Conservation (phyloP, 257 asterid species). For the Datura wrightii region DNA sequence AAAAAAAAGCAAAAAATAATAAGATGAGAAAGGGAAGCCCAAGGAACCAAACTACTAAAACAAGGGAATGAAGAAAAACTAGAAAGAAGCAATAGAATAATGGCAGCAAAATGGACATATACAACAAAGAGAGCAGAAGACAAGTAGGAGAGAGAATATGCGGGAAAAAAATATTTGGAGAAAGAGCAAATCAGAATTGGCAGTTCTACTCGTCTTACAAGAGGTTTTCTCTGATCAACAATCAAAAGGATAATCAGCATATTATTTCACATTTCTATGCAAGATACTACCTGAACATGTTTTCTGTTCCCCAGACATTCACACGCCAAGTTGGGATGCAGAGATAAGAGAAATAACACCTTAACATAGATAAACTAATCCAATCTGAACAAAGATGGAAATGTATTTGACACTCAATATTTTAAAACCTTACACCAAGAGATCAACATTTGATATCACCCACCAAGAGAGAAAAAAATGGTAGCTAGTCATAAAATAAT, state of each 20-base stretch:
- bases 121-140: too few species aligned
- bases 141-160: too few species aligned
- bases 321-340: background rate
- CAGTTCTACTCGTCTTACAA: too few species aligned
- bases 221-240: background rate
- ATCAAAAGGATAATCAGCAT: background rate
- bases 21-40: too few species aligned
- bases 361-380: background rate
- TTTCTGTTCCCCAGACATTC: background rate
- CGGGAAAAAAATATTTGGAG: too few species aligned
- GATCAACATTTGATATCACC: background rate
- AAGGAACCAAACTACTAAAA: too few species aligned
- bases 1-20: too few species aligned
- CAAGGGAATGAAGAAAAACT: background rate
- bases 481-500: background rate
- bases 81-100: background rate
- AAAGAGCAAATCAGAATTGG: too few species aligned
- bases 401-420: background rate
- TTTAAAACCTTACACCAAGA: background rate
- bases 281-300: background rate
- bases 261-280: background rate
- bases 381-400: constrained; percentile 7
- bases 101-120: too few species aligned
- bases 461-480: background rate
- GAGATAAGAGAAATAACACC: background rate